A percentile compares a stretch with the other conserved stretches of the same genome.
These are phyloP conservation scores for Trichoderma parareesei DNA, from an alignment of 495 filamentous ascomycete genomes.

Conservation along the genomic window DNA sequence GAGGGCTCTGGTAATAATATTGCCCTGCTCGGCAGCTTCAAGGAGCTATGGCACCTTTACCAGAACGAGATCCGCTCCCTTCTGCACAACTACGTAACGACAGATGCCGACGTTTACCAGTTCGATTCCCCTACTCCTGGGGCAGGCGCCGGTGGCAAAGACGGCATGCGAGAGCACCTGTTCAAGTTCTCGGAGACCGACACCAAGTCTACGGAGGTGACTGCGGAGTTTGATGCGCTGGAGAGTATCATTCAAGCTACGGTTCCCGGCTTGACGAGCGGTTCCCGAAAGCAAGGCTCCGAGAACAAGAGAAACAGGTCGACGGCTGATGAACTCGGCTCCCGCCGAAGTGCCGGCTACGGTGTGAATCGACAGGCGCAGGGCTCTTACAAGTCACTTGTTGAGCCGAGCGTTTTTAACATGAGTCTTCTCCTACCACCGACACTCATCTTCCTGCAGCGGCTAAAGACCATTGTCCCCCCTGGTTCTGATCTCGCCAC, in stretches of 20 bases:
- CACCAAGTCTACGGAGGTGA: conserved; percentile 61
- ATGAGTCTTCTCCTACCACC: conserved; percentile 90
- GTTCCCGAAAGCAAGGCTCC: conserved; percentile 51
- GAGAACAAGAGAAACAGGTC: conserved; percentile 36
- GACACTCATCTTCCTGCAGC: conserved; percentile 85
- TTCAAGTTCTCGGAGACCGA: conserved; percentile 88
- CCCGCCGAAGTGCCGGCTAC: conserved; percentile 31
- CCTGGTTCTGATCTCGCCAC: conserved; percentile 73
- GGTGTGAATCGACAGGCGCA: conserved; percentile 34
- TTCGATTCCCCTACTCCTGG: conserved; percentile 36
- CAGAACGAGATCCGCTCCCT: conserved; percentile 72
- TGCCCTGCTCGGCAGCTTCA: conserved; percentile 68
- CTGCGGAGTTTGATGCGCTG: conserved; percentile 79
- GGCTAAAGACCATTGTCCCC: conserved; percentile 86
- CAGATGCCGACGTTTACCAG: conserved; percentile 68
- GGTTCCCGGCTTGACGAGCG: conserved; percentile 86
- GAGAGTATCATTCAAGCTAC: conserved; percentile 84
- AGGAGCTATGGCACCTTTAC: conserved; percentile 87
- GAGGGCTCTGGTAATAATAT: conserved; percentile 55
- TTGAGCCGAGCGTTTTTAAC: conserved; percentile 96
- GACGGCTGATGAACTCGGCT: conserved; percentile 19
- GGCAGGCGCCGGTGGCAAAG: conserved; percentile 39
- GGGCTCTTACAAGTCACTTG: conserved; percentile 59
- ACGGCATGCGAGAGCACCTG: conserved; percentile 64
- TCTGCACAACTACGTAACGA: conserved; percentile 93